Conservation (phyloP, 345 rosid species). For the Leavenworthia alabamica region DNA sequence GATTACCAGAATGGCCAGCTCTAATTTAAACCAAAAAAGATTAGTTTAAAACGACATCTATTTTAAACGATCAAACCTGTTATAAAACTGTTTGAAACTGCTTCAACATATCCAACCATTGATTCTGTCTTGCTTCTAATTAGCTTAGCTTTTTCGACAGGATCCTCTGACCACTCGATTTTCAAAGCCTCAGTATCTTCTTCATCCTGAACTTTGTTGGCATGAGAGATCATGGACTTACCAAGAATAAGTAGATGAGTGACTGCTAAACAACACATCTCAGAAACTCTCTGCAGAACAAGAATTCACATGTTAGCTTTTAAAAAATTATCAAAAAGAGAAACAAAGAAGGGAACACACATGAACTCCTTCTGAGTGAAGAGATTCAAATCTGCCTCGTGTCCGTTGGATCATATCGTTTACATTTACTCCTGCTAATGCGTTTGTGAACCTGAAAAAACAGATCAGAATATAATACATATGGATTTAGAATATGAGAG, state of each 20-base stretch:
- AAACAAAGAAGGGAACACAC: conserved; percentile 35
- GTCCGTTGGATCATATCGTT: conserved; percentile 82
- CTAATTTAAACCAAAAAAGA: too few species aligned
- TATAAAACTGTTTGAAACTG: conserved; percentile 72
- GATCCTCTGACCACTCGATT: conserved; percentile 88
- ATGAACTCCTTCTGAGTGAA: conserved; percentile 97
- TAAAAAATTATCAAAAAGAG: too few species aligned
- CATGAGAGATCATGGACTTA: conserved; percentile 63
- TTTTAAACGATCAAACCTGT: too few species aligned
- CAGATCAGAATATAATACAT: too few species aligned
- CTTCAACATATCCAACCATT: conserved; percentile 66
- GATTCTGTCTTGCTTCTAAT: conserved; percentile 61
- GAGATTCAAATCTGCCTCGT: conserved; percentile 75
- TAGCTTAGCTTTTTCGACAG: conserved; percentile 77
- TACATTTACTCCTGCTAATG: conserved; percentile 50
- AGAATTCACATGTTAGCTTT: conserved; percentile 13
- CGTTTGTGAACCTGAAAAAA: conserved; percentile 73
- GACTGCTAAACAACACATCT: conserved; percentile 83
- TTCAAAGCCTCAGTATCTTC: conserved; percentile 50
- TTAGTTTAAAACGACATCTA: too few species aligned
- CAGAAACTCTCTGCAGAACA: conserved; percentile 83
- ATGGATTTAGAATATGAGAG: too few species aligned
- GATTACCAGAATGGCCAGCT: too few species aligned
- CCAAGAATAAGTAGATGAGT: conserved; percentile 73
- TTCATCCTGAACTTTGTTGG: conserved; percentile 61